These are phyloP conservation scores for Globisporangium orthogonon DNA, from an alignment of 352 stramenopile species.

Conservation along the genomic window DNA sequence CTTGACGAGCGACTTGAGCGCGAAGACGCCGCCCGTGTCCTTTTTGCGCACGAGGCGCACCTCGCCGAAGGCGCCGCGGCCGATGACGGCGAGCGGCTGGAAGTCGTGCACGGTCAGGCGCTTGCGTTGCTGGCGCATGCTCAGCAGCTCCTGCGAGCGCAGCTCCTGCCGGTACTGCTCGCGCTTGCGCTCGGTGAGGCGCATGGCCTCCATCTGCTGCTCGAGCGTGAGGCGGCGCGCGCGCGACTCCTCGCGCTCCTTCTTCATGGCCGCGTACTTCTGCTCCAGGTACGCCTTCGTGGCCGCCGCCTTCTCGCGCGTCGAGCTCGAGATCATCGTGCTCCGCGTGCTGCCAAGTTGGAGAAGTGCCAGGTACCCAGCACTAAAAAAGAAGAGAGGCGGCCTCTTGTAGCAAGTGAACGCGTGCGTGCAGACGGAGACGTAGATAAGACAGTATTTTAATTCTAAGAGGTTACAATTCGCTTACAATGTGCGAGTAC, in stretches of 20 bases:
- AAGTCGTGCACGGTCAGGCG: constrained; percentile 91
- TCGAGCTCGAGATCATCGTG: constrained; percentile 80
- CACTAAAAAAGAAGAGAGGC: background rate
- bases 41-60: constrained; percentile 88
- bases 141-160: constrained; percentile 66
- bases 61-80: constrained; percentile 98
- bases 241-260: constrained; percentile 76
- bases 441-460: no score
- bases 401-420: no score
- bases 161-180: constrained; percentile 80
- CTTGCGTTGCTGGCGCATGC: constrained; percentile 78
- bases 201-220: constrained; percentile 78
- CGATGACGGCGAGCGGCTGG: constrained; percentile 95
- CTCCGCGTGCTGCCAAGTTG: no score
- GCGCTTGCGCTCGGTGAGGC: constrained; percentile 68
- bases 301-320: constrained; percentile 80
- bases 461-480: no score
- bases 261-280: constrained; percentile 88
- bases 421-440: no score
- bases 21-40: constrained; percentile 84
- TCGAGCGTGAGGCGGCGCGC: constrained; percentile 72
- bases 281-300: constrained; percentile 87
- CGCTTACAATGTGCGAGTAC: no score
- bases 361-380: no score
- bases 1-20: constrained; percentile 91